Conservation (phyloP, 768 basidiomycete species). For the Jaapia argillacea region DNA sequence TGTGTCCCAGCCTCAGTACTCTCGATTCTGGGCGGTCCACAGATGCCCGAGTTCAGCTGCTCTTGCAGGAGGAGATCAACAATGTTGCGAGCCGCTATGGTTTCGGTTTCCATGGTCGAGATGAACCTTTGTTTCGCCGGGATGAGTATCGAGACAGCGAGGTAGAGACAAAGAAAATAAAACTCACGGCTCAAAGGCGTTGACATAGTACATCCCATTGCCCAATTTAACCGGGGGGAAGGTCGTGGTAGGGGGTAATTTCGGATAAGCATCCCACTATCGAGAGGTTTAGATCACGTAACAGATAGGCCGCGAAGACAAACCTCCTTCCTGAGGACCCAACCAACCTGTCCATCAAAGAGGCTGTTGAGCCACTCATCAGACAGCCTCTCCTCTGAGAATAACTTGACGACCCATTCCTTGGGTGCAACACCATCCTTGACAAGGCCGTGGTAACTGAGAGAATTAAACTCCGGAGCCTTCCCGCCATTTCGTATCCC, state of each 20-base stretch:
- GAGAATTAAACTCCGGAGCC: constrained; percentile 77
- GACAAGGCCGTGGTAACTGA: constrained; percentile 67
- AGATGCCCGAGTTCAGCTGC: constrained; percentile 62
- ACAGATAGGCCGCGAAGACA: constrained; percentile 2
- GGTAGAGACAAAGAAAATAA: constrained; percentile 2
- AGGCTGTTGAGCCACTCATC: constrained; percentile 62
- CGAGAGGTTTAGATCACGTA: constrained; percentile 5
- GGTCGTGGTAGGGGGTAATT: constrained; percentile 48
- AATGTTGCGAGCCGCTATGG: constrained; percentile 70
- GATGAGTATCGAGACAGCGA: constrained; percentile 3
- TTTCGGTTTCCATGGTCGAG: constrained; percentile 93
- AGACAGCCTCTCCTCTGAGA: constrained; percentile 53
- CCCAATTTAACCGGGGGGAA: constrained; percentile 78
- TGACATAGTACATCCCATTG: constrained; percentile 81
- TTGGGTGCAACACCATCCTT: constrained; percentile 17
- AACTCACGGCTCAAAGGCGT: constrained; percentile 82
- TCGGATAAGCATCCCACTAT: constrained; percentile 77
- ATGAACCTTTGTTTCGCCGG: constrained; percentile 43
- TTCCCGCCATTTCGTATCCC: constrained; percentile 43
- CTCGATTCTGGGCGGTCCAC: constrained; percentile 28
- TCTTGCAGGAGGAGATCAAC: constrained; percentile 73
- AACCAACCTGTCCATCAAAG: constrained; percentile 61
- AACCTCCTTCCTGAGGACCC: constrained; percentile 78
- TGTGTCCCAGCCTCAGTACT: constrained; percentile 8
- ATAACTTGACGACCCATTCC: constrained; percentile 81